phyloP scores from a whole-genome alignment of 2,329 filamentous ascomycete genomes.

The Orbilia quercus region DNA sequence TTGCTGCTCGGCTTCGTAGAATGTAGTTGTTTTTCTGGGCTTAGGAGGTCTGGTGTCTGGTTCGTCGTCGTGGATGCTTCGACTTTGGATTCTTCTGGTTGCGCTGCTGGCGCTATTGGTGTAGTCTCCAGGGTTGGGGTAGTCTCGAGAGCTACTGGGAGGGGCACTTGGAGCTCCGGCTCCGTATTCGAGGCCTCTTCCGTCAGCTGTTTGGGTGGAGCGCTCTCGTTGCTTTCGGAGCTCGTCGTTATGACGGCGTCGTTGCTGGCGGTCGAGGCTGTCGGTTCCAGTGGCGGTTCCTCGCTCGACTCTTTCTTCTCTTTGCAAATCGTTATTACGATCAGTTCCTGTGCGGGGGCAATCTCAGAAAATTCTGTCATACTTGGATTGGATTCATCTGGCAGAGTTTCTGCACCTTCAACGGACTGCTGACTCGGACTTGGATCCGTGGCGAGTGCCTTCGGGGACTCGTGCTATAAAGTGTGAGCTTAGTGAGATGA shows the following conservation, averaged over 20 bases:
- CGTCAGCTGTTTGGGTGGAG: conserved; percentile 9
- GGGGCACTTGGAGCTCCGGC: too few relatives aligned
- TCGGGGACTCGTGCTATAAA: background rate
- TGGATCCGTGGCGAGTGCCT: conserved; percentile 1
- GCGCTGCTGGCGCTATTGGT: background rate
- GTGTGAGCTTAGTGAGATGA: conserved; percentile 8
- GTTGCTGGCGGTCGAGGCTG: conserved; percentile 25
- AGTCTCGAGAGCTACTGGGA: too few relatives aligned
- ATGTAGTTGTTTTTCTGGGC: conserved; percentile 34
- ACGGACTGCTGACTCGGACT: conserved; percentile 28
- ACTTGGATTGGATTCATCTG: conserved; percentile 52
- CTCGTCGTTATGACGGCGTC: conserved; percentile 41
- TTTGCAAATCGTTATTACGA: conserved; percentile 49
- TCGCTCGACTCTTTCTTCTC: conserved; percentile 46
- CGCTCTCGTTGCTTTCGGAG: conserved; percentile 38
- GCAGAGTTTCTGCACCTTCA: conserved; percentile 54
- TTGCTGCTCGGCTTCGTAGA: conserved; percentile 17
- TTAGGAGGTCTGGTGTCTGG: conserved; percentile 16
- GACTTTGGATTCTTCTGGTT: background rate
- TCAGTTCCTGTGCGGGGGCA: conserved; percentile 43
- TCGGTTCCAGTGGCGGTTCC: conserved; percentile 3
- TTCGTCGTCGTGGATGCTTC: conserved; percentile 46
- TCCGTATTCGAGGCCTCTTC: background rate
- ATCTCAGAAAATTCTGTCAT: conserved; percentile 56
- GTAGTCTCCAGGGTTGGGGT: too few relatives aligned